These are phyloP conservation scores for Ceriops zippeliana DNA, from an alignment of 345 rosid species.

Conservation along the genomic window DNA sequence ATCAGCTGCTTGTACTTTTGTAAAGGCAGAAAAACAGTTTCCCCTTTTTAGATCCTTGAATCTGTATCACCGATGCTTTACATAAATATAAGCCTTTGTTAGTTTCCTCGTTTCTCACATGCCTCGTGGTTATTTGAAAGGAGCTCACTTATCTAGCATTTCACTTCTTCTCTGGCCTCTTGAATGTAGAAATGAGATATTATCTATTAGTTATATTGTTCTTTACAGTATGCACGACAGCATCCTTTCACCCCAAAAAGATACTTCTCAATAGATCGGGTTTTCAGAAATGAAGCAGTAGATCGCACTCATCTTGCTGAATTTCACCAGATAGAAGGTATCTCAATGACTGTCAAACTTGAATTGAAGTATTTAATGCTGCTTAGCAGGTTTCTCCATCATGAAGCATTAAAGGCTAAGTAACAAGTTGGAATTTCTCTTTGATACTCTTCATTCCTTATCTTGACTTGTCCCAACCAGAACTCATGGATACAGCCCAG, in stretches of 20 bases:
- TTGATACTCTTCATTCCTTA: neutral
- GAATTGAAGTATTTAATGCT: neutral
- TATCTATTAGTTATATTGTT: neutral
- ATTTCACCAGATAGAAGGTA: conserved; percentile 98
- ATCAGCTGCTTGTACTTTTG: neutral
- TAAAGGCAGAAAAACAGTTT: neutral
- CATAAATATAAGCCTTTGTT: neutral
- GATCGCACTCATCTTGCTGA: conserved; percentile 96
- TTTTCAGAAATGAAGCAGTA: conserved; percentile 97
- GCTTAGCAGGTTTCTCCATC: neutral
- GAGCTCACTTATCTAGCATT: neutral
- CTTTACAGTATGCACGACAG: conserved; percentile 33
- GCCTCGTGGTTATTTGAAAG: neutral
- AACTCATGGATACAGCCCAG: neutral
- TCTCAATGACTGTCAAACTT: neutral
- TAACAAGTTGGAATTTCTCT: neutral
- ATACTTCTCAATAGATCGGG: conserved; percentile 94
- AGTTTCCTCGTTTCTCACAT: too few species aligned
- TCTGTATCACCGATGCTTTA: neutral
- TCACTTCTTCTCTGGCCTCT: neutral
- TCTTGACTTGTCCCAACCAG: neutral
- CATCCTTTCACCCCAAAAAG: conserved; percentile 71
- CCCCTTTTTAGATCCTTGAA: neutral
- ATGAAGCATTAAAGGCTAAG: neutral
- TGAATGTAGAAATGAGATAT: neutral